Conservation (phyloP, 108 stramenopile genomes). For the Pseudonitzschia delicatissima region DNA sequence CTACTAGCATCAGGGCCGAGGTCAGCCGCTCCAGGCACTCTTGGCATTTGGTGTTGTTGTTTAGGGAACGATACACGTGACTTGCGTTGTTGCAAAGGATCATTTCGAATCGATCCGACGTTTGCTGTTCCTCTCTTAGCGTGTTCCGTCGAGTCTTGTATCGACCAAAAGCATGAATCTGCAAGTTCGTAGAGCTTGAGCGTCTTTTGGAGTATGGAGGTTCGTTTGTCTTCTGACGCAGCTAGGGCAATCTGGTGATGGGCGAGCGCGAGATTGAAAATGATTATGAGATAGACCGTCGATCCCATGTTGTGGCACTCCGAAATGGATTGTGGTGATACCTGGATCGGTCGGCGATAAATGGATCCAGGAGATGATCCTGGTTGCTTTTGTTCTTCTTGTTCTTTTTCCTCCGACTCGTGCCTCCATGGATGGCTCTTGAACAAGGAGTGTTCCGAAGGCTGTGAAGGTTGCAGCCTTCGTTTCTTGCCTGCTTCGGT, state of each 20-base stretch:
- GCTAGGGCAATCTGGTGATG: conserved; percentile 5
- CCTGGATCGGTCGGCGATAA: conserved; percentile 18
- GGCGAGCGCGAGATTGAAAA: conserved; percentile 27
- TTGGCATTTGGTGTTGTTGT: conserved; percentile 15
- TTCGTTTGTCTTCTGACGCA: not conserved
- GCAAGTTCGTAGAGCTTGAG: conserved; percentile 22
- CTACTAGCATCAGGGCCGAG: conserved; percentile 25
- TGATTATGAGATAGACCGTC: conserved; percentile 12
- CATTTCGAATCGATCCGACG: conserved; percentile 20
- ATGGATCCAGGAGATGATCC: conserved; percentile 1
- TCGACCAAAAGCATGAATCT: not conserved
- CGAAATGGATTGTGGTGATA: conserved; percentile 9
- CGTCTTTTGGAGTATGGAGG: not conserved
- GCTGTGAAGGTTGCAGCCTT: not conserved
- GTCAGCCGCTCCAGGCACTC: conserved; percentile 22
- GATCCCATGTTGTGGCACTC: conserved; percentile 15
- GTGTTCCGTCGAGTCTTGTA: not conserved
- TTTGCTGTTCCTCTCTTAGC: conserved; percentile 3
- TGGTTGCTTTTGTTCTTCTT: not conserved
- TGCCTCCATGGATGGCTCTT: not conserved
- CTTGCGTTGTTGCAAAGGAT: conserved; percentile 34
- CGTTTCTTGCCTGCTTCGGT: not conserved
- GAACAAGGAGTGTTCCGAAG: not conserved
- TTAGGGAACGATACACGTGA: conserved; percentile 19
- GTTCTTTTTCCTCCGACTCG: not conserved